phyloP scores from a whole-genome alignment of 306 rosid species.

The Dalbergia oliveri region DNA sequence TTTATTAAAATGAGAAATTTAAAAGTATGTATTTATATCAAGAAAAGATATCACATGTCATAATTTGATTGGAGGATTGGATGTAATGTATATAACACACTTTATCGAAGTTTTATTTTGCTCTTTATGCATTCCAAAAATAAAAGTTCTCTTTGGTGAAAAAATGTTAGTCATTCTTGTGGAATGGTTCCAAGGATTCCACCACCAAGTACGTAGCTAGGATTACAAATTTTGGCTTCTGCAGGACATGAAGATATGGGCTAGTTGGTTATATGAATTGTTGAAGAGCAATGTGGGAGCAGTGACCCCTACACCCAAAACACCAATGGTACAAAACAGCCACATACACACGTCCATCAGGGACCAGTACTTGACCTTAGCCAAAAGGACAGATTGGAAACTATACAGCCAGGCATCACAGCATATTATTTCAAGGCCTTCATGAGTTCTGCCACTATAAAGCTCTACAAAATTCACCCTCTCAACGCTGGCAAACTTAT shows the following conservation, averaged over 20 bases:
- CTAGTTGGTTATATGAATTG: not conserved
- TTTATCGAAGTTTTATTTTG: too few relatives aligned
- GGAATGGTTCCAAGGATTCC: not conserved
- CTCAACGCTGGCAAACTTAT: constrained; percentile 54
- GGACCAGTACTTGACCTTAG: constrained; percentile 28
- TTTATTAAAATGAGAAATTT: too few relatives aligned
- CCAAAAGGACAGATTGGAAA: constrained; percentile 45
- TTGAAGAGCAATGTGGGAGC: constrained; percentile 41
- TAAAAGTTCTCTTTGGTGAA: too few relatives aligned
- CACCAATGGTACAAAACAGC: constrained; percentile 38
- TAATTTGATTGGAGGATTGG: too few relatives aligned
- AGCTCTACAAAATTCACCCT: constrained; percentile 43
- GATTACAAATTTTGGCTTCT: constrained; percentile 22
- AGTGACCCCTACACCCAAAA: constrained; percentile 44
- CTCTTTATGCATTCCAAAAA: too few relatives aligned
- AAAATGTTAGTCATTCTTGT: too few relatives aligned
- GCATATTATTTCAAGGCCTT: constrained; percentile 51
- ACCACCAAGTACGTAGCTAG: not conserved
- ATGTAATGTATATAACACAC: too few relatives aligned
- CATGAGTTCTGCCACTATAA: constrained; percentile 45
- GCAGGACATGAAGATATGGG: constrained; percentile 42
- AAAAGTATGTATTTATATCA: too few relatives aligned
- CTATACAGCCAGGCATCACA: constrained; percentile 52
- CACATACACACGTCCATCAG: constrained; percentile 50
- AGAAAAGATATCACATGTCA: too few relatives aligned